Conservation (phyloP, 2,329 filamentous ascomycete species). For the Aspergillus aculeatinus region DNA sequence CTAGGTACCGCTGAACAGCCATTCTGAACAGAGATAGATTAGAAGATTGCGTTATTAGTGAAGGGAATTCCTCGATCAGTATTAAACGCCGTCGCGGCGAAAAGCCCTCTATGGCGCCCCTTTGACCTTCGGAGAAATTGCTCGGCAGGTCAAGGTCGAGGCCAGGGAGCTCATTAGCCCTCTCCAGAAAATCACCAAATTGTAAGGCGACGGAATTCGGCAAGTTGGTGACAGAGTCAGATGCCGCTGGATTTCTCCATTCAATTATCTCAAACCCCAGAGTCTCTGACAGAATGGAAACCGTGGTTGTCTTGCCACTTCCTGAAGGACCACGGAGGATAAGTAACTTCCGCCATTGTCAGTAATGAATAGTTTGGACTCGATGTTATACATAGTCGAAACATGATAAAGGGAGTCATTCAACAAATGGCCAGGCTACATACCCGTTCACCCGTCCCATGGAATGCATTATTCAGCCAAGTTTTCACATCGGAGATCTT, state of each 20-base stretch:
- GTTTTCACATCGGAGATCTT: slow-evolving; percentile 82
- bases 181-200: slow-evolving; percentile 88
- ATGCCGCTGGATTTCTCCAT: slow-evolving; percentile 80
- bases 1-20: slow-evolving; percentile 72
- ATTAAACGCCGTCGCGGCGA: slow-evolving; percentile 56
- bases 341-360: slow-evolving; percentile 63
- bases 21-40: slow-evolving; percentile 70
- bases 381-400: background rate
- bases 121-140: background rate
- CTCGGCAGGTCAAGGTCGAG: slow-evolving; percentile 51
- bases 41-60: slow-evolving; percentile 67
- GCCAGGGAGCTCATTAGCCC: slow-evolving; percentile 76
- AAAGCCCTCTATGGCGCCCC: slow-evolving; percentile 5
- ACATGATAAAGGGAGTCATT: background rate
- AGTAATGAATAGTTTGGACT: slow-evolving; percentile 12
- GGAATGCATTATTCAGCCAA: slow-evolving; percentile 77
- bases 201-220: slow-evolving; percentile 71
- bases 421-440: slow-evolving; percentile 15
- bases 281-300: slow-evolving; percentile 74
- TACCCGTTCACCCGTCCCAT: slow-evolving; percentile 51
- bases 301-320: slow-evolving; percentile 86
- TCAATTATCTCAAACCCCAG: slow-evolving; percentile 76
- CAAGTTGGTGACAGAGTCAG: slow-evolving; percentile 59
- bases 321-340: slow-evolving; percentile 89
- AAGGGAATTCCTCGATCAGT: slow-evolving; percentile 79